phyloP scores from a whole-genome alignment of 1,284 basidiomycete genomes.

The Tranzscheliella williamsii region DNA sequence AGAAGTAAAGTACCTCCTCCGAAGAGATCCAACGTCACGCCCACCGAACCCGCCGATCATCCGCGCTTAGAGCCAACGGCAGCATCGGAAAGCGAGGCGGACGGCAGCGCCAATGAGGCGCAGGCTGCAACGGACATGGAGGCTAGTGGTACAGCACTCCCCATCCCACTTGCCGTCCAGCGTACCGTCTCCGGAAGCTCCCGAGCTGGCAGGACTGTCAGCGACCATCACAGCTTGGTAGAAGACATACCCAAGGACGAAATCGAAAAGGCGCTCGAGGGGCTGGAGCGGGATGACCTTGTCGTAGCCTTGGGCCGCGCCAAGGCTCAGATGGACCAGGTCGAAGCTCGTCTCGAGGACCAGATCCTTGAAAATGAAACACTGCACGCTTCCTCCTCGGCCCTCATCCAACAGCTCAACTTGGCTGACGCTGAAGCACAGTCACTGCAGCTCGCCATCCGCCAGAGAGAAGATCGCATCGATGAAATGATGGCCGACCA shows the following conservation, averaged over 20 bases:
- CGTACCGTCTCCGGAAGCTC: slow-evolving; percentile 17
- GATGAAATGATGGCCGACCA: slow-evolving; percentile 51
- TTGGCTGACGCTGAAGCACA: slow-evolving; percentile 18
- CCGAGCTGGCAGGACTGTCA: neutral
- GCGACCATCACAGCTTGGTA: neutral
- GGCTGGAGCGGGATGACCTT: slow-evolving; percentile 40
- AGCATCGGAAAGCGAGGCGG: neutral
- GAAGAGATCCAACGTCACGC: neutral
- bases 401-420: slow-evolving; percentile 22
- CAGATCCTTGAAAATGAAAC: slow-evolving; percentile 36
- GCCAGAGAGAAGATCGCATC: slow-evolving; percentile 44
- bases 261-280: slow-evolving; percentile 45
- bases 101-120: slow-evolving; percentile 9
- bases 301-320: slow-evolving; percentile 46
- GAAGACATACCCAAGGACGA: slow-evolving; percentile 47
- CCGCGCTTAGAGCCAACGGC: no score
- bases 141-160: slow-evolving; percentile 24
- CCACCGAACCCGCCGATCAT: neutral
- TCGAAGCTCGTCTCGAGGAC: slow-evolving; percentile 36
- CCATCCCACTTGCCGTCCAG: slow-evolving; percentile 11
- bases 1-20: slow-evolving; percentile 6
- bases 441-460: slow-evolving; percentile 23
- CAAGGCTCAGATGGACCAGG: slow-evolving; percentile 50
- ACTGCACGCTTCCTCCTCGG: slow-evolving; percentile 24
- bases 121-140: slow-evolving; percentile 15